Percentiles rank a stretch among this genome's conserved stretches.
Evolutionary conservation across 2,329 filamentous ascomycete genomes (phyloP).

Genomic region (Calonectria naviculata): DNA sequence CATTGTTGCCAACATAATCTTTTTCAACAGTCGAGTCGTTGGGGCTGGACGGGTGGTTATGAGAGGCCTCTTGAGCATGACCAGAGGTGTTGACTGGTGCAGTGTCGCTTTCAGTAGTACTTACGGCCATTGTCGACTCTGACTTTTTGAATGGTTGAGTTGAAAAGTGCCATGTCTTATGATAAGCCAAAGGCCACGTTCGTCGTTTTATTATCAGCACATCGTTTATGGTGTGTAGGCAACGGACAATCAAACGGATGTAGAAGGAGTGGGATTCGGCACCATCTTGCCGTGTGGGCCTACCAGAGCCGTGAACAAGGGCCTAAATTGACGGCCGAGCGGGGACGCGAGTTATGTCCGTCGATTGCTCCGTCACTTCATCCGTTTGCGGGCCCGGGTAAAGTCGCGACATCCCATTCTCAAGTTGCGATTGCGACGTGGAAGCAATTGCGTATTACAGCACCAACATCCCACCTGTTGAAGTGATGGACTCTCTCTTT

Average conservation of each 20-base stretch:
- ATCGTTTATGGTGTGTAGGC: background rate
- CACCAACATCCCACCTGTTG: background rate
- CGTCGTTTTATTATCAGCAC: background rate
- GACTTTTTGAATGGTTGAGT: background rate
- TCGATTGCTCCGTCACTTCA: background rate
- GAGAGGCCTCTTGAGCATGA: background rate
- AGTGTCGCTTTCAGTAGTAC: background rate
- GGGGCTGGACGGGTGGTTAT: background rate
- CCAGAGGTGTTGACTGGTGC: background rate
- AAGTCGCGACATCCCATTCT: background rate
- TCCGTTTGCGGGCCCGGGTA: background rate
- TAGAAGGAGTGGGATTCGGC: background rate
- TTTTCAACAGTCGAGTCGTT: background rate
- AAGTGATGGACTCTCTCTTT: background rate
- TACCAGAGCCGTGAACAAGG: too few relatives aligned
- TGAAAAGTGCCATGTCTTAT: background rate
- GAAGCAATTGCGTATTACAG: too few relatives aligned
- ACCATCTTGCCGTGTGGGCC: background rate
- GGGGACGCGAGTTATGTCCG: background rate
- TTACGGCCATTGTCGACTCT: background rate
- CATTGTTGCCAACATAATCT: background rate
- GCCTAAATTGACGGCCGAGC: too few relatives aligned
- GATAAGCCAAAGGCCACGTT: background rate
- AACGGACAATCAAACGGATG: background rate
- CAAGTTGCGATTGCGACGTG: too few relatives aligned